Percentiles rank a stretch among this genome's conserved stretches.
These are phyloP conservation scores for Colletotrichum liaoningense DNA, from an alignment of 2,329 filamentous ascomycete species.

Conservation along the genomic window DNA sequence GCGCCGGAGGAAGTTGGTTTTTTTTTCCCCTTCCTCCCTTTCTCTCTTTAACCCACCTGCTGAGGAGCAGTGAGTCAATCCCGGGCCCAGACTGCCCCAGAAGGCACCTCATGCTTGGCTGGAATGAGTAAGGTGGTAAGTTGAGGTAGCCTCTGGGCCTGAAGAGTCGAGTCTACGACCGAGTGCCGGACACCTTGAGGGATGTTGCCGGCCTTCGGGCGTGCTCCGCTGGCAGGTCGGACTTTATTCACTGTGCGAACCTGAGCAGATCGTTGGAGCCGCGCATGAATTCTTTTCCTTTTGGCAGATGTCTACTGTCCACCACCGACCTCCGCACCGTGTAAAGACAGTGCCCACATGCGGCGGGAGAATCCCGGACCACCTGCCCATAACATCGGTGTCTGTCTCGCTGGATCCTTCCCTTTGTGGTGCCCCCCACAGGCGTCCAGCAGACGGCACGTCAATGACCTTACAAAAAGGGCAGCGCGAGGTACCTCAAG, in stretches of 20 bases:
- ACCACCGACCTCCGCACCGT: not conserved
- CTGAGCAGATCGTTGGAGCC: not conserved
- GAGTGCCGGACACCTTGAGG: slow-evolving; percentile 10
- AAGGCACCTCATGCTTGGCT: not conserved
- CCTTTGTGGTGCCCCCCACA: not conserved
- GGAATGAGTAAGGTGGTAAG: not conserved
- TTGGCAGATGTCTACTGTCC: not conserved
- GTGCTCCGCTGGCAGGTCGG: slow-evolving; percentile 1
- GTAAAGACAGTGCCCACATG: not conserved
- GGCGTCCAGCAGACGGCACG: not conserved
- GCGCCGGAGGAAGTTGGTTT: not conserved
- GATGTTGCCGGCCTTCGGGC: slow-evolving; percentile 10
- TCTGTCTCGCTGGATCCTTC: slow-evolving; percentile 5
- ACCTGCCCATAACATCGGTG: not conserved
- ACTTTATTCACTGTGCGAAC: slow-evolving; percentile 9
- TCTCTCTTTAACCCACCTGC: not conserved
- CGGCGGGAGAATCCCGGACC: slow-evolving; percentile 9
- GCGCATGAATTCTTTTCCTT: not conserved
- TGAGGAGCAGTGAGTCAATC: not conserved
- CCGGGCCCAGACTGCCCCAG: not conserved
- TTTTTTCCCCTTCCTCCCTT: not conserved
- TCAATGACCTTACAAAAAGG: not conserved
- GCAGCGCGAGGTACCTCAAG: not conserved
- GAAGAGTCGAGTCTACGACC: not conserved
- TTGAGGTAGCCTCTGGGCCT: not conserved